Percentiles rank a stretch among this genome's conserved stretches.
Conservation (phyloP, 179 eudicot species). For the Beta lomatogona region DNA sequence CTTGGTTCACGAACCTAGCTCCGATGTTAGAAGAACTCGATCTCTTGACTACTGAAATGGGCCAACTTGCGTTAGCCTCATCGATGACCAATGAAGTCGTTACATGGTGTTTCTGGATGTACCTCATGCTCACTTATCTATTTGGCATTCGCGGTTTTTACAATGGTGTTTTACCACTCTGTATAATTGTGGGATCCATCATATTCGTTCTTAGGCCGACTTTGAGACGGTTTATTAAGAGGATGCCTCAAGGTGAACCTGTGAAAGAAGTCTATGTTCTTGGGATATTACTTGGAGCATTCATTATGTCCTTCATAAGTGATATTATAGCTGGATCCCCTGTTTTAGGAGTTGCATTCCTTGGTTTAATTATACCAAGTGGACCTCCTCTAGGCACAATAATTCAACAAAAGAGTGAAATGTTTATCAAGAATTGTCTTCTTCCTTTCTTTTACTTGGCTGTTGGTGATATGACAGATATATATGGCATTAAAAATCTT, state of each 20-base stretch:
- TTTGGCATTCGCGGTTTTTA: background rate
- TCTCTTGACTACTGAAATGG: slow-evolving; percentile 26
- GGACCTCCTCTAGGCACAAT: slow-evolving; percentile 34
- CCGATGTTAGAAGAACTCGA: slow-evolving; percentile 25
- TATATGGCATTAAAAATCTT: background rate
- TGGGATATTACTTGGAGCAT: slow-evolving; percentile 12
- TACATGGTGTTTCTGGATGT: slow-evolving; percentile 14
- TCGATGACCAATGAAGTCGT: slow-evolving; percentile 16
- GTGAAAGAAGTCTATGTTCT: slow-evolving; percentile 17
- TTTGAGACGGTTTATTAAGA: slow-evolving; percentile 5
- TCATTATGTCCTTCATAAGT: slow-evolving; percentile 11
- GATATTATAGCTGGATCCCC: slow-evolving; percentile 15
- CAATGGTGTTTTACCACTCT: background rate
- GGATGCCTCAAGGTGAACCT: slow-evolving; percentile 20
- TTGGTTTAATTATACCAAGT: slow-evolving; percentile 26
- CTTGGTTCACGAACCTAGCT: slow-evolving; percentile 19
- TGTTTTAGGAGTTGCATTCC: slow-evolving; percentile 16
- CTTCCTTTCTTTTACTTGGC: slow-evolving; percentile 53
- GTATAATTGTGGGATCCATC: background rate
- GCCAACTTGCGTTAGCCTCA: slow-evolving; percentile 21
- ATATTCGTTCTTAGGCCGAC: background rate
- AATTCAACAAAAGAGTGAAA: slow-evolving; percentile 9
- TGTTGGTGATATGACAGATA: slow-evolving; percentile 22
- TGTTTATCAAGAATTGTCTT: slow-evolving; percentile 30
- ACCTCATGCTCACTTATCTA: background rate